Evolutionary conservation across 1,284 basidiomycete species (phyloP).

Genomic region (Peniophora sp.): DNA sequence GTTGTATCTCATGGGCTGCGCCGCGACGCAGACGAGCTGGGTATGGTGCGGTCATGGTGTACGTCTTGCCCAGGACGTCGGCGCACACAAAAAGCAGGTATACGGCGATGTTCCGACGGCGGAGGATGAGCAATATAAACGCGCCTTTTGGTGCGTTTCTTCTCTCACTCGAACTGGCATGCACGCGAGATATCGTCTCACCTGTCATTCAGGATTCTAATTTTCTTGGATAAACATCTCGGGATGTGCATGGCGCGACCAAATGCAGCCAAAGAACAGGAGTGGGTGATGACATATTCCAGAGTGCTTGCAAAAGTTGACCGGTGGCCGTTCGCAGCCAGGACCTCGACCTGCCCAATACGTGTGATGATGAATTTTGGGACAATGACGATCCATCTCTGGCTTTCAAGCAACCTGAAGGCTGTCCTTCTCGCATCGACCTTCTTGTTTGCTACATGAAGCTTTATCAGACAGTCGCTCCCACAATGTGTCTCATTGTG

Average conservation of each 20-base stretch:
- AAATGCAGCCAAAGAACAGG: conserved; percentile 40
- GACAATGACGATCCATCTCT: conserved; percentile 21
- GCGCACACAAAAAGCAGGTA: conserved; percentile 21
- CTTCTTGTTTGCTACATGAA: conserved; percentile 35
- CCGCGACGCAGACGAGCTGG: conserved; percentile 32
- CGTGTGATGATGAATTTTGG: conserved; percentile 46
- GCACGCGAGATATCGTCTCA: conserved; percentile 11
- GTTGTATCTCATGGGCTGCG: conserved; percentile 22
- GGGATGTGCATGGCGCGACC: conserved; percentile 41
- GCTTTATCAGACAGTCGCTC: conserved; percentile 36
- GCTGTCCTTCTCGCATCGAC: conserved; percentile 22
- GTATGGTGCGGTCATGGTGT: conserved; percentile 34
- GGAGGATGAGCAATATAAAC: conserved; percentile 39
- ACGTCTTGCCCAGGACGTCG: conserved; percentile 30
- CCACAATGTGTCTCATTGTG: conserved; percentile 36
- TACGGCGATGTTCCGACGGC: conserved; percentile 13
- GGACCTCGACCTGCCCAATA: conserved; percentile 40
- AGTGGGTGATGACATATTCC: conserved; percentile 18
- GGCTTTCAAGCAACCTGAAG: conserved; percentile 25
- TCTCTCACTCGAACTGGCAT: neutral
- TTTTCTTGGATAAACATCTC: conserved; percentile 26
- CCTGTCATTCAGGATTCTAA: conserved; percentile 17
- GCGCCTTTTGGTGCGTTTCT: conserved; percentile 36
- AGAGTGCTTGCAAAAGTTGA: neutral
- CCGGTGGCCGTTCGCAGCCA: conserved; percentile 19